A percentile compares a stretch with the other conserved stretches of the same genome.
Evolutionary conservation across 176 grass and related monocot genomes (phyloP).

Genomic region (Oryza punctata): DNA sequence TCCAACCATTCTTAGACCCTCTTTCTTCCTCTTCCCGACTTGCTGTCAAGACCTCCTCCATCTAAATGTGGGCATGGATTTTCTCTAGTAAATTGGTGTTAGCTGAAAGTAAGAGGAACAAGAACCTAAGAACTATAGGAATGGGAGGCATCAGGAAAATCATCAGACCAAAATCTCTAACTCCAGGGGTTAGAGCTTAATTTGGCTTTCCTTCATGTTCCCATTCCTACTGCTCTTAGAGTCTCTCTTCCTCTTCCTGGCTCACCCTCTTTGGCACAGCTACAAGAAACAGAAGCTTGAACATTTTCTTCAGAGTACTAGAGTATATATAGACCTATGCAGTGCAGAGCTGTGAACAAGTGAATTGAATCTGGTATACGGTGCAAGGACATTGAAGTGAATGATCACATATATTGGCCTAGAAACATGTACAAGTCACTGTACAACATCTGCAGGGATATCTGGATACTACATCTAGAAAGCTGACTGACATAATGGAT

Average conservation of each 20-base stretch:
- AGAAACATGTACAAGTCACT: no score
- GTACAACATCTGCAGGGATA: neutral
- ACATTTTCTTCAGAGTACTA: neutral
- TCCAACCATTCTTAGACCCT: neutral
- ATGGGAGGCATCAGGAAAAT: constrained; percentile 19
- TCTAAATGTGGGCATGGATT: neutral
- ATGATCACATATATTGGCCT: neutral
- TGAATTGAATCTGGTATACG: neutral
- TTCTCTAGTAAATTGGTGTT: neutral
- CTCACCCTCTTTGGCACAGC: neutral
- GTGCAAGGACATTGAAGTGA: neutral
- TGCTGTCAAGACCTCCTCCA: neutral
- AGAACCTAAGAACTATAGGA: neutral
- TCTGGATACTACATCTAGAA: neutral
- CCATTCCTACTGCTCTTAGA: neutral
- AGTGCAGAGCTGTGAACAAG: neutral
- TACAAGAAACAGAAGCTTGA: neutral
- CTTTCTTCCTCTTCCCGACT: neutral
- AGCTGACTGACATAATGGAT: no score
- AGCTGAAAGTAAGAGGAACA: neutral
- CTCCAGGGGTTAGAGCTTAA: neutral
- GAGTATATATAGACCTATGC: neutral
- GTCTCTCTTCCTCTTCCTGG: neutral
- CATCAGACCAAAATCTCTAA: neutral
- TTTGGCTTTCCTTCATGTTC: constrained; percentile 24